Base-by-base conservation (phyloP, 441 rosid genomes). In the Populus hybrid region DNA sequence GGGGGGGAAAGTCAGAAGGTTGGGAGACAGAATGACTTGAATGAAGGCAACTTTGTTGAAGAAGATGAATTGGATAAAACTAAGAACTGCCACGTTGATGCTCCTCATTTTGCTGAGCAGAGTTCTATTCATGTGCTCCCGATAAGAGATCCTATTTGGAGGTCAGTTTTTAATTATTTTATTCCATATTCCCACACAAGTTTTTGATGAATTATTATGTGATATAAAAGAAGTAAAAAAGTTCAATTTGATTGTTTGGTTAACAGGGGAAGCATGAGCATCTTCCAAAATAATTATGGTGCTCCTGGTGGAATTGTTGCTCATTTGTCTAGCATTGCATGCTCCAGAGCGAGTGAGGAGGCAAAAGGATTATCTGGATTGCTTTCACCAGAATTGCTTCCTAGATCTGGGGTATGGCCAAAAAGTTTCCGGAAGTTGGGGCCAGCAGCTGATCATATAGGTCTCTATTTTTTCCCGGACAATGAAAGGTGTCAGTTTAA, bases 311-410 rank as follows among this genome's bases (percentile, higher is more conserved):
- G 86, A 65, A 82, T 90, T n/a, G 81, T 82, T 74, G 94, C 92
- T 64, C 96, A 94, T 83, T 26, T 91, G 75, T 94, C 98, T 56
- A 78, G 68, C 74, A 76, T 89, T 65, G 96, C 98, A n/a, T 88
- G 94, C 83, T n/a, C 68, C 68, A 82, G 35, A 81, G 98, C 82
- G 38, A 66, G 73, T 38, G 88, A 83, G 45, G 87, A 78, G 70
- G 92, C 93, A 65, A 83, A 77, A n/a, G 81, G 82, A 40, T 83
- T 92, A 36, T 87, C 87, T 5, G 12, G 35, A 26, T 64, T 61
- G 65, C 91, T 94, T 68, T 78, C 75, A 75, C 75, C 86, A 24
- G 91, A 92, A 69, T 77, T 94, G 78, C 81, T 81, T 80, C 90
- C 90, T 0, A 88, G 88, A 78, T 75, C 74, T 28, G 31, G 77